Evolutionary conservation across 331 rosid species (phyloP).

Genomic region (Quercus lobata): DNA sequence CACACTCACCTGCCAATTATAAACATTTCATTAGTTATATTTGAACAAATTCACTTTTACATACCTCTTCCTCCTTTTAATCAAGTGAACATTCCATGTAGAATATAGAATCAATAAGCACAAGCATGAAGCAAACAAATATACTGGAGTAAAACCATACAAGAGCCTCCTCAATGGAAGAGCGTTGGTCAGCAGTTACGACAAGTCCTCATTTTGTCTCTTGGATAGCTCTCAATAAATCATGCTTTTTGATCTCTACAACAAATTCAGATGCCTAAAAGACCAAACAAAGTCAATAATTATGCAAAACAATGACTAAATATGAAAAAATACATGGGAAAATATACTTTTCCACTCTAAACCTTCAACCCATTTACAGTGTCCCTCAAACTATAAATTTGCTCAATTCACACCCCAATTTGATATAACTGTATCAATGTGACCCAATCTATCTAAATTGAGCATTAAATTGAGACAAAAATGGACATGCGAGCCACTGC

Average conservation of each 20-base stretch:
- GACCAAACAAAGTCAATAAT: background rate
- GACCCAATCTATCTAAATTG: too few relatives aligned
- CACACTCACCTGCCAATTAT: conserved; percentile 54
- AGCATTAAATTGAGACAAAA: too few relatives aligned
- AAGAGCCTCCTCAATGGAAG: conserved; percentile 75
- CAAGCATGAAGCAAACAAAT: background rate
- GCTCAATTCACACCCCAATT: too few relatives aligned
- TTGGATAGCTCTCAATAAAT: conserved; percentile 58
- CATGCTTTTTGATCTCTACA: conserved; percentile 59
- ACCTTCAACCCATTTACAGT: too few relatives aligned
- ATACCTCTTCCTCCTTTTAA: background rate
- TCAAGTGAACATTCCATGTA: background rate
- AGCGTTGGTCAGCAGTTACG: conserved; percentile 74
- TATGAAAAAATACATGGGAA: background rate
- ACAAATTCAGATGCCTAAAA: conserved; percentile 42
- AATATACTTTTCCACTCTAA: too few relatives aligned
- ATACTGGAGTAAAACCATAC: conserved; percentile 22
- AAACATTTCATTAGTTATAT: background rate
- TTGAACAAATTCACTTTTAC: background rate
- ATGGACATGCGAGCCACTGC: too few relatives aligned
- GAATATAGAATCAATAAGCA: background rate
- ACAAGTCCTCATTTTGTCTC: conserved; percentile 78
- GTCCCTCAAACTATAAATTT: too few relatives aligned
- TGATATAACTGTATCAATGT: too few relatives aligned
- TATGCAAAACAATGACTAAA: background rate